These are phyloP conservation scores for Platanthera guangdongensis DNA, from an alignment of 106 monocot species.

Conservation along the genomic window DNA sequence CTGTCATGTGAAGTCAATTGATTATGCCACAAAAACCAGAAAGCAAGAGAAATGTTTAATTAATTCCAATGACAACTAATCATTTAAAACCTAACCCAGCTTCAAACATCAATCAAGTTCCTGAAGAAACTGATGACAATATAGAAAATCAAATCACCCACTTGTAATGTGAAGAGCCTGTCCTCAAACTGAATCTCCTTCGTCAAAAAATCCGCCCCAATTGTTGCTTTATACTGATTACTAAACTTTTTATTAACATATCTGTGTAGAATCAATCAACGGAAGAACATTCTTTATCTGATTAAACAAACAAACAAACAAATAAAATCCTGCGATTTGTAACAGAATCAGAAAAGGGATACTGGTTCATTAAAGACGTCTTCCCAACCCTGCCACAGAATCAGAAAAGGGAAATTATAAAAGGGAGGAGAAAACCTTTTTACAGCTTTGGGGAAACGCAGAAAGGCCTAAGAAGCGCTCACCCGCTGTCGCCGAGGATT, in stretches of 20 bases:
- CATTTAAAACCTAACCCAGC: neutral
- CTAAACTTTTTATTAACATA: conserved; percentile 46
- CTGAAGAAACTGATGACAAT: neutral
- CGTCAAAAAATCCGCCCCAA: conserved; percentile 74
- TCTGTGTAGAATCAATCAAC: conserved; percentile 12
- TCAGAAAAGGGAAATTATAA: conserved; percentile 12
- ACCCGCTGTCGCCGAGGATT: conserved; percentile 78
- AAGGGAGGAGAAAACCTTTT: neutral
- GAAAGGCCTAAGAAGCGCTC: conserved; percentile 8
- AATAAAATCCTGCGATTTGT: neutral
- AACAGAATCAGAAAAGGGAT: conserved; percentile 1
- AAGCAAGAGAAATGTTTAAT: neutral
- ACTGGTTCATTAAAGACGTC: conserved; percentile 42
- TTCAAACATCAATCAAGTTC: neutral
- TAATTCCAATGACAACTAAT: neutral
- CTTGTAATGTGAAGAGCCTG: conserved; percentile 44
- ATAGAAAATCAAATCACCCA: neutral
- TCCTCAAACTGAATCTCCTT: conserved; percentile 78
- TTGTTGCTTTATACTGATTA: conserved; percentile 79
- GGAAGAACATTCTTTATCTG: neutral
- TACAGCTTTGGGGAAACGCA: neutral
- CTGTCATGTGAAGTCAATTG: neutral
- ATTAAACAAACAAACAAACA: neutral
- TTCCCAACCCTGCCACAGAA: conserved; percentile 27
- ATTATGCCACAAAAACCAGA: neutral